These are phyloP conservation scores for Apiosordaria backusii DNA, from an alignment of 495 filamentous ascomycete species.

Conservation along the genomic window DNA sequence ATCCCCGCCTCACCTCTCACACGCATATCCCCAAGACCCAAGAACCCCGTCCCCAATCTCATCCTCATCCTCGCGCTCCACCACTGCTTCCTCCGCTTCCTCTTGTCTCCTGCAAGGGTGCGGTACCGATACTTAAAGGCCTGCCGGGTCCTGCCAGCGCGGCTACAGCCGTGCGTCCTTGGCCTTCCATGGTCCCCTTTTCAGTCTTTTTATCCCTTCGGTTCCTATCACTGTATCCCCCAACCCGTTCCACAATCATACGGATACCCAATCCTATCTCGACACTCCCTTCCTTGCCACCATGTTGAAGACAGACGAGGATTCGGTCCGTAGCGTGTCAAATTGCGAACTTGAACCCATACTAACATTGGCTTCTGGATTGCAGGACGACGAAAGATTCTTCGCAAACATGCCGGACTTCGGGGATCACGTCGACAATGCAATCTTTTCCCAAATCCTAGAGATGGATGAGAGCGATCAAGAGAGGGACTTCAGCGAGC, in stretches of 20 bases:
- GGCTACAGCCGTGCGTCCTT: constrained; percentile 12
- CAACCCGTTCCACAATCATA: background rate
- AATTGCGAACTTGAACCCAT: background rate
- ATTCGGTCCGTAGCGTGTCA: constrained; percentile 26
- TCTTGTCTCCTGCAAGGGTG: constrained; percentile 8
- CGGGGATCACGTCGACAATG: constrained; percentile 69
- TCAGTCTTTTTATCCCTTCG: background rate
- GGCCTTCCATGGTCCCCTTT: constrained; percentile 4
- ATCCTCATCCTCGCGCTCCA: constrained; percentile 5
- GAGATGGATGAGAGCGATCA: constrained; percentile 92
- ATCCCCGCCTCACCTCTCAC: background rate
- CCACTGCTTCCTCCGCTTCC: constrained; percentile 2
- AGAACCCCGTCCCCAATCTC: background rate
- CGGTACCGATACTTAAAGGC: constrained; percentile 11
- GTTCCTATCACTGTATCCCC: background rate
- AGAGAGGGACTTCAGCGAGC: constrained; percentile 70
- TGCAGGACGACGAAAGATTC: constrained; percentile 25
- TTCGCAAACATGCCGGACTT: constrained; percentile 39
- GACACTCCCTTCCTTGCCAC: constrained; percentile 2
- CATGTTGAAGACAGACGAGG: constrained; percentile 15
- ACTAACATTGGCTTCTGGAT: constrained; percentile 12
- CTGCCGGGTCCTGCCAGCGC: constrained; percentile 8
- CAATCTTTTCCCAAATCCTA: constrained; percentile 89
- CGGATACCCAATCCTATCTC: background rate
- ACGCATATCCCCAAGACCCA: background rate